Evolutionary conservation across 2,329 filamentous ascomycete species (phyloP).

Genomic region (Cyphellophora europaea): DNA sequence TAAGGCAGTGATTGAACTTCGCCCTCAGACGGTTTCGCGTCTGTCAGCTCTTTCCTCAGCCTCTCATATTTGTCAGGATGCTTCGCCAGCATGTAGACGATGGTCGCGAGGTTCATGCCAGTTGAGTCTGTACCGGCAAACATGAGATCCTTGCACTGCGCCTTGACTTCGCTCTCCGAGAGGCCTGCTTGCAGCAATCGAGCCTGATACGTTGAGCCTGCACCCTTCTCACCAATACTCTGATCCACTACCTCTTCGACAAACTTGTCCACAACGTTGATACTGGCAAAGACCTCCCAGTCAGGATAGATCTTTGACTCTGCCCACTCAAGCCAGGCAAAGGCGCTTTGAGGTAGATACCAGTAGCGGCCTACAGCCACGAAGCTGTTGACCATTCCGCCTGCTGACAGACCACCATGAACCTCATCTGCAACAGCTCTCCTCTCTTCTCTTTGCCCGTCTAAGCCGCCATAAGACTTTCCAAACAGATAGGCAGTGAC

Average conservation of each 20-base stretch:
- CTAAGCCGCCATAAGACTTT: conserved; percentile 39
- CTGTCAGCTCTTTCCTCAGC: conserved; percentile 11
- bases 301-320: conserved; percentile 16
- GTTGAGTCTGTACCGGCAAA: conserved; percentile 48
- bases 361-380: conserved; percentile 47
- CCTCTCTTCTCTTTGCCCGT: no score
- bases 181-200: conserved; percentile 17
- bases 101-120: conserved; percentile 41
- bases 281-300: conserved; percentile 10
- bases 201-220: conserved; percentile 12
- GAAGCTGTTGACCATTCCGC: conserved; percentile 44
- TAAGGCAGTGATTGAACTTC: conserved; percentile 32
- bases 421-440: no score
- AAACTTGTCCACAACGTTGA: conserved; percentile 17
- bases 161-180: conserved; percentile 12
- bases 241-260: conserved; percentile 12
- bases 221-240: conserved; percentile 3
- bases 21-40: conserved; percentile 13
- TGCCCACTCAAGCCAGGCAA: conserved; percentile 14
- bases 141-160: conserved; percentile 21
- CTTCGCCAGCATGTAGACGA: conserved; percentile 36
- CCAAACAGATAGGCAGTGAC: conserved; percentile 46
- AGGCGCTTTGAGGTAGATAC: conserved; percentile 36
- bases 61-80: conserved; percentile 29
- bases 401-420: conserved; percentile 24